Evolutionary conservation across 2,329 filamentous ascomycete species (phyloP).

Genomic region (Macrophomina phaseolina): DNA sequence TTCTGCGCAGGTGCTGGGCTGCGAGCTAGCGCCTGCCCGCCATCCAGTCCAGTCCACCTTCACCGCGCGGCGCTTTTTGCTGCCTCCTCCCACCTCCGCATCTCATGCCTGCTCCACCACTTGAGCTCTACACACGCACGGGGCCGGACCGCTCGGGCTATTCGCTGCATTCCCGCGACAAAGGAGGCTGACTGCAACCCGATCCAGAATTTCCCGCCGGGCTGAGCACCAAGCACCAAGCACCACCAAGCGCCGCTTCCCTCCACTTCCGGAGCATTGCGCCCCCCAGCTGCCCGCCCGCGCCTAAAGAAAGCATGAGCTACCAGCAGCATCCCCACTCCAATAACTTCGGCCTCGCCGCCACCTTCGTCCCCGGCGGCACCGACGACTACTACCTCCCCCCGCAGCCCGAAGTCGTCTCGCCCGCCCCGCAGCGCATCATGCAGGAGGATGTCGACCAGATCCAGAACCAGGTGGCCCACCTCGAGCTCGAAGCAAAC

Average conservation of each 20-base stretch:
- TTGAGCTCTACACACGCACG: constrained; percentile 4
- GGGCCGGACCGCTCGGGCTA: constrained; percentile 20
- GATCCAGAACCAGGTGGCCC: constrained; percentile 89
- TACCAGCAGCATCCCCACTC: constrained; percentile 23
- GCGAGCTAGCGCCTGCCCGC: not conserved
- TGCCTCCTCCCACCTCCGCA: constrained; percentile 7
- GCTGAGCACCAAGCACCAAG: constrained; percentile 10
- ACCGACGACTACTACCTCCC: constrained; percentile 72
- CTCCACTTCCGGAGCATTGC: constrained; percentile 21
- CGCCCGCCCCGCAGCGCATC: constrained; percentile 76
- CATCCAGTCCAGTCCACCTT: constrained; percentile 1
- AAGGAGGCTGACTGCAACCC: constrained; percentile 24
- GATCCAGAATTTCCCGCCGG: constrained; percentile 19
- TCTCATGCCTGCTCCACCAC: constrained; percentile 14
- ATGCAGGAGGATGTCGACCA: constrained; percentile 88
- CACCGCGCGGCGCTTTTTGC: constrained; percentile 11
- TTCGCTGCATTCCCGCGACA: constrained; percentile 12
- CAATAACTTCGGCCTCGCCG: constrained; percentile 37
- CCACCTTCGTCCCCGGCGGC: constrained; percentile 72
- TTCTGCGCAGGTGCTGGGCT: not conserved
- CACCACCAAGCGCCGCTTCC: constrained; percentile 11
- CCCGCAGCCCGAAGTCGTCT: constrained; percentile 65
- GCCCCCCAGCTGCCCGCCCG: constrained; percentile 20
- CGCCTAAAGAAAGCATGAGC: constrained; percentile 23
- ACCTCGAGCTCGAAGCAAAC: constrained; percentile 83